A percentile compares a stretch with the other conserved stretches of the same genome.
Evolutionary conservation across 2,329 filamentous ascomycete genomes (phyloP).

Genomic region (Ceratocystis ficicola): DNA sequence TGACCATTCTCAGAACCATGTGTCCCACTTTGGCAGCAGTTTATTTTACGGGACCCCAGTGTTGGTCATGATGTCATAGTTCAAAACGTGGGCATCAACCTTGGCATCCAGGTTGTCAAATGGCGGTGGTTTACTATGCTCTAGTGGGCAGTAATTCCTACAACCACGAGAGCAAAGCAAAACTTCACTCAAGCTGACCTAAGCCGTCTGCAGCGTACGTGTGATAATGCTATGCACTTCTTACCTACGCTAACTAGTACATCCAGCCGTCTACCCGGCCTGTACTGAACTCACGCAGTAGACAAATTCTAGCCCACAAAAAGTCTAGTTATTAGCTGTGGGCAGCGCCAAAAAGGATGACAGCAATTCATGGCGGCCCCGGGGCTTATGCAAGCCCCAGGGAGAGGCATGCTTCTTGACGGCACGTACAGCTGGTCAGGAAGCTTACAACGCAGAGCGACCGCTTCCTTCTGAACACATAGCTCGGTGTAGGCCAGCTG

Average conservation of each 20-base stretch:
- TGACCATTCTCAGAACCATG: background rate
- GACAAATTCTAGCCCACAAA: background rate
- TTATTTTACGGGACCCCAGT: background rate
- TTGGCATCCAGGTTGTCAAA: background rate
- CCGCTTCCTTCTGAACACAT: slow-evolving; percentile 1
- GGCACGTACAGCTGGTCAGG: slow-evolving; percentile 9
- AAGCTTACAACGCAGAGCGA: slow-evolving; percentile 9
- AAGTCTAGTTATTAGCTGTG: background rate
- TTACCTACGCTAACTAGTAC: background rate
- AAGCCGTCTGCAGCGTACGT: background rate
- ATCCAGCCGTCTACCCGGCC: background rate
- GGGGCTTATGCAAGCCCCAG: background rate
- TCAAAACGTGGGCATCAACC: background rate
- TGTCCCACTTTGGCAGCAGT: background rate
- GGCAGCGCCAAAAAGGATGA: background rate
- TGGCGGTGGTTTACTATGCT: background rate
- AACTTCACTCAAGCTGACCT: background rate
- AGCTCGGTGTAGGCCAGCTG: background rate
- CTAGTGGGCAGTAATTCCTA: background rate
- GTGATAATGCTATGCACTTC: background rate
- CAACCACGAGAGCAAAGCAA: background rate
- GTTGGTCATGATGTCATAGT: background rate
- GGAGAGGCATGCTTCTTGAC: slow-evolving; percentile 2
- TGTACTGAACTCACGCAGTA: too few species aligned
- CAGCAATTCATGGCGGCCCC: slow-evolving; percentile 9